These are phyloP conservation scores for Microcera coccophila DNA, from an alignment of 2,329 filamentous ascomycete genomes.

Conservation along the genomic window DNA sequence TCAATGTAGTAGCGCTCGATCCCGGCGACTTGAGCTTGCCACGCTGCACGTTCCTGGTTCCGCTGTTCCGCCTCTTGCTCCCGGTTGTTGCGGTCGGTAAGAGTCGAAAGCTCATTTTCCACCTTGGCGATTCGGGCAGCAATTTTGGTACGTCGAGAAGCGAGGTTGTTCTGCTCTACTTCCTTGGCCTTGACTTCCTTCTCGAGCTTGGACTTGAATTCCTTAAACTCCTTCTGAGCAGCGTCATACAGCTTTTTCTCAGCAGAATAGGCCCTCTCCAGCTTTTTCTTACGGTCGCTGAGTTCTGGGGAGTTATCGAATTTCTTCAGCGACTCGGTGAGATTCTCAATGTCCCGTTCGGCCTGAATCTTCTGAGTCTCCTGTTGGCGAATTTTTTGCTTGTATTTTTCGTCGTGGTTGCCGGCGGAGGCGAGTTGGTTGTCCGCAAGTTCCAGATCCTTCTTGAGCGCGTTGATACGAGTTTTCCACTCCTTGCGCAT, in stretches of 20 bases:
- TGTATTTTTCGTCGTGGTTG: slow-evolving; percentile 70
- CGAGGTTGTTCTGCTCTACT: slow-evolving; percentile 59
- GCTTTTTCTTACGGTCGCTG: slow-evolving; percentile 51
- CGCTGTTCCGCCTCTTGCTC: slow-evolving; percentile 61
- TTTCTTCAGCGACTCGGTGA: slow-evolving; percentile 58
- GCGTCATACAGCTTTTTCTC: slow-evolving; percentile 60
- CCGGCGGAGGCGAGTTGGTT: slow-evolving; percentile 64
- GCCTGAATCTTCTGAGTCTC: slow-evolving; percentile 67
- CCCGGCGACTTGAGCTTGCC: slow-evolving; percentile 44
- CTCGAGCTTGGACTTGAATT: slow-evolving; percentile 59
- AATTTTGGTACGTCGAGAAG: slow-evolving; percentile 70
- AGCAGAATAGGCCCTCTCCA: slow-evolving; percentile 49
- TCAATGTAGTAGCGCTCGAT: slow-evolving; percentile 46
- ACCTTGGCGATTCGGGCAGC: slow-evolving; percentile 67
- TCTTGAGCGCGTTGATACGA: slow-evolving; percentile 62
- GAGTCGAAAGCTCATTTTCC: slow-evolving; percentile 66
- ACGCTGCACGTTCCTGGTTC: slow-evolving; percentile 46
- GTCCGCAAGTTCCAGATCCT: slow-evolving; percentile 68
- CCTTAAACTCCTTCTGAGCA: slow-evolving; percentile 51
- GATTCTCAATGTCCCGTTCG: slow-evolving; percentile 51
- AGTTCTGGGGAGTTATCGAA: slow-evolving; percentile 64
- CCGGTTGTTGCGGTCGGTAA: slow-evolving; percentile 64
- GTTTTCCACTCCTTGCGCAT: slow-evolving; percentile 72
- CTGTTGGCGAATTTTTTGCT: slow-evolving; percentile 71
- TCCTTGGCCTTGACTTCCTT: slow-evolving; percentile 59